Conservation (phyloP, 345 rosid species). For the Populus deltoides region DNA sequence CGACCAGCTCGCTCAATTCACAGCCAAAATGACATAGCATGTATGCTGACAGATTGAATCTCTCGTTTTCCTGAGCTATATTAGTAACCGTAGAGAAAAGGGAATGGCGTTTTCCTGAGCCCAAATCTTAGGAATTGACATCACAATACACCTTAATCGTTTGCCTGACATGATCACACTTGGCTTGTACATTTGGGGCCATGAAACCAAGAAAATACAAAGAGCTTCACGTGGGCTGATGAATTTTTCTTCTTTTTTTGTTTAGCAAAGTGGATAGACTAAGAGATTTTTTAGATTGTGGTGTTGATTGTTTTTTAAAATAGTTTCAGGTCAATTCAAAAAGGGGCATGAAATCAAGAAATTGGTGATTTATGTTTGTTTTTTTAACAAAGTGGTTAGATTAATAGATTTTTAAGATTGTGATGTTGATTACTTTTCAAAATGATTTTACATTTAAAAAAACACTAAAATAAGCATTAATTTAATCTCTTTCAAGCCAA, state of each 20-base stretch:
- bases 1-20: neutral
- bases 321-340: no score
- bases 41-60: neutral
- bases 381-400: no score
- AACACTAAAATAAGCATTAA: no score
- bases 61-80: neutral
- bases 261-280: neutral
- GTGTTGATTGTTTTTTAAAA: no score
- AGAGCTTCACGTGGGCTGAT: neutral
- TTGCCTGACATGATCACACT: neutral
- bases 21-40: neutral
- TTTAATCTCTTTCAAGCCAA: no score
- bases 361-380: no score
- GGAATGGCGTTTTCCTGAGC: neutral
- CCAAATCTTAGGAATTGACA: neutral
- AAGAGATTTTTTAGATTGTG: no score
- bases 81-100: neutral
- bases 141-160: neutral
- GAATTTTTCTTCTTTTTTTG: neutral
- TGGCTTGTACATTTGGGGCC: neutral
- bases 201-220: neutral
- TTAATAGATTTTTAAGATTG: no score
- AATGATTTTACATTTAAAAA: no score
- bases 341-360: neutral
- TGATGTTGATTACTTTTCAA: no score